Conservation (phyloP, 2,329 filamentous ascomycete genomes). For the Neofusicoccum umdonicola region DNA sequence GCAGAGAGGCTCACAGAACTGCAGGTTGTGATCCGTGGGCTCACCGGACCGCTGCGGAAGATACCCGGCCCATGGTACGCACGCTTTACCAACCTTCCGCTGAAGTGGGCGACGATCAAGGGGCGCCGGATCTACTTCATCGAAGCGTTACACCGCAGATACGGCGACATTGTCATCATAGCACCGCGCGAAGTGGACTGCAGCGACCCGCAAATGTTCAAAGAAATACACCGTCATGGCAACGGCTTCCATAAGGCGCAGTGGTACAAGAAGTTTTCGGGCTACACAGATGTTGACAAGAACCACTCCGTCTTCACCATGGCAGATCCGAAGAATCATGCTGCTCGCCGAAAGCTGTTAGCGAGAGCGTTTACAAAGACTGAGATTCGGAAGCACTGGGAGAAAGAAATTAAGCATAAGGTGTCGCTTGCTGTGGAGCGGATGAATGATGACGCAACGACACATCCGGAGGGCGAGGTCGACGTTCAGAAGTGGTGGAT, state of each 20-base stretch:
- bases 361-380: constrained; percentile 36
- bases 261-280: neutral
- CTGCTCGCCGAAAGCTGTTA: constrained; percentile 35
- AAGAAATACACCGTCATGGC: constrained; percentile 31
- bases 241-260: constrained; percentile 22
- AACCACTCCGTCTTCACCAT: constrained; percentile 37
- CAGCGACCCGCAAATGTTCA: constrained; percentile 28
- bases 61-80: constrained; percentile 35
- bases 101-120: constrained; percentile 37
- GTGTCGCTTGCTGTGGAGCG: constrained; percentile 30
- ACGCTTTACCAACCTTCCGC: constrained; percentile 30
- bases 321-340: constrained; percentile 35
- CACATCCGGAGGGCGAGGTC: constrained; percentile 22
- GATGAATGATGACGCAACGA: constrained; percentile 28
- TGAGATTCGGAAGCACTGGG: constrained; percentile 37
- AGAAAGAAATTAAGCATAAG: constrained; percentile 33
- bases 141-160: constrained; percentile 34
- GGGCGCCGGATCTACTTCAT: constrained; percentile 41
- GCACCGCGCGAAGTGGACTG: constrained; percentile 30
- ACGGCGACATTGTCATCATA: constrained; percentile 32
- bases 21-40: too few relatives aligned
- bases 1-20: too few relatives aligned
- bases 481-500: constrained; percentile 41
- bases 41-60: constrained; percentile 22
- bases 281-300: neutral